Conservation (phyloP, 768 basidiomycete genomes). For the Gymnopilus dilepis region DNA sequence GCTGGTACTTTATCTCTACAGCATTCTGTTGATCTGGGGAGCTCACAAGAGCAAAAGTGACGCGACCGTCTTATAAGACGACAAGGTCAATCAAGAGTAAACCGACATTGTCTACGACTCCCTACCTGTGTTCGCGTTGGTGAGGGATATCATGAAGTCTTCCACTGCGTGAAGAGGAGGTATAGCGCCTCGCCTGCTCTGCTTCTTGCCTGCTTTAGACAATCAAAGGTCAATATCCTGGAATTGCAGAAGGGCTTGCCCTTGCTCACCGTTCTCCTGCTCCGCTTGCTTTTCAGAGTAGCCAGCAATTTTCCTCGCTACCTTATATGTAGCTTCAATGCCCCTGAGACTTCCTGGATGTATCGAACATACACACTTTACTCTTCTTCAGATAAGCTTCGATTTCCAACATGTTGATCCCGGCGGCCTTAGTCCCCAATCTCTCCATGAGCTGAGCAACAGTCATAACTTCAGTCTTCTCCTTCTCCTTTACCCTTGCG, state of each 20-base stretch:
- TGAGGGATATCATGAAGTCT: conserved; percentile 77
- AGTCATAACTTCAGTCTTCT: conserved; percentile 66
- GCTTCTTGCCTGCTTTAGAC: conserved; percentile 25
- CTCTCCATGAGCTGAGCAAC: conserved; percentile 66
- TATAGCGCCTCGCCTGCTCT: conserved; percentile 47
- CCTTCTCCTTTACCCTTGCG: conserved; percentile 27
- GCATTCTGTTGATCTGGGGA: conserved; percentile 40
- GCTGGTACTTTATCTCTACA: conserved; percentile 85
- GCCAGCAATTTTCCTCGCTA: conserved; percentile 83
- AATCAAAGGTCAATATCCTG: not conserved
- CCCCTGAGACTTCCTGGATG: no score
- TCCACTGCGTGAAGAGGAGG: conserved; percentile 85
- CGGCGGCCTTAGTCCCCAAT: conserved; percentile 70
- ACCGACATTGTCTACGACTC: not conserved
- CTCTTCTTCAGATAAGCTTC: conserved; percentile 81
- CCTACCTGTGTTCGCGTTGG: conserved; percentile 74
- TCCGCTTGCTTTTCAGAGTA: conserved; percentile 71
- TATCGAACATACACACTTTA: conserved; percentile 61
- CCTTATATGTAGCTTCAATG: no score
- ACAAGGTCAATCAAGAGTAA: not conserved
- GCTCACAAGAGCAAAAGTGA: conserved; percentile 60
- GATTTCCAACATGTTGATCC: conserved; percentile 85
- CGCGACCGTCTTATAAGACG: conserved; percentile 69
- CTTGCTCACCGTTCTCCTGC: conserved; percentile 42
- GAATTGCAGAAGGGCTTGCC: not conserved